Percentiles rank a stretch among this genome's conserved stretches.
These are phyloP conservation scores for Phytophthora sojae DNA, from an alignment of 352 stramenopile species.

Conservation along the genomic window DNA sequence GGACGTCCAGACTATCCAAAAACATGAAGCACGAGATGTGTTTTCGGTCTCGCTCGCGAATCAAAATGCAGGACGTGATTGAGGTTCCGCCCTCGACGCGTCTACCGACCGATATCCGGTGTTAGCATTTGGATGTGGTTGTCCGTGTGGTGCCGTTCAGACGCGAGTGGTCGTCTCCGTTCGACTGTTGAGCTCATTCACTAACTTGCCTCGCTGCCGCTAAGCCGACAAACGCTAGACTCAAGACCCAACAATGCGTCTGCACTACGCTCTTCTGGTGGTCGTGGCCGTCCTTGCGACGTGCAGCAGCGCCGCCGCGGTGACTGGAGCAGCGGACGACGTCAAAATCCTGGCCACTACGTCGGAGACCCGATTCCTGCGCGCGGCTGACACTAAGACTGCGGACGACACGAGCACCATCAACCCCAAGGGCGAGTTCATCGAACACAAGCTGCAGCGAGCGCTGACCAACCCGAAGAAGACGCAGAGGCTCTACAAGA, in stretches of 20 bases:
- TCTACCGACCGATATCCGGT: background rate
- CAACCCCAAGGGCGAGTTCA: conserved; percentile 1
- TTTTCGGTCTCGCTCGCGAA: background rate
- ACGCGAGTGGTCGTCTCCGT: background rate
- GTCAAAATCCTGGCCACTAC: background rate
- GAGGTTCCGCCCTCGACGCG: background rate
- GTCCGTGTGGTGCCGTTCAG: background rate
- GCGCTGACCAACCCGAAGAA: conserved; percentile 24
- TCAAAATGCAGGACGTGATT: conserved; percentile 4
- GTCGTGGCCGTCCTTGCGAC: background rate
- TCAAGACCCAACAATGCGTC: conserved; percentile 1
- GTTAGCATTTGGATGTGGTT: conserved; percentile 1
- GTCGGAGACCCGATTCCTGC: background rate
- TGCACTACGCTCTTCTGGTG: conserved; percentile 14
- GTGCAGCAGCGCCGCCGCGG: background rate
- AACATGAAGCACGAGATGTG: conserved; percentile 9
- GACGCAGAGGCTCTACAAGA: conserved; percentile 19
- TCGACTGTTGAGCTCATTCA: conserved; percentile 10
- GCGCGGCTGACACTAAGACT: background rate
- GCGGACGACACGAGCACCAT: background rate
- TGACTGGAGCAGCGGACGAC: background rate
- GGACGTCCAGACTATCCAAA: background rate
- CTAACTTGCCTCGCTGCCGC: background rate
- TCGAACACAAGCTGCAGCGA: conserved; percentile 27
- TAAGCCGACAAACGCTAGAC: background rate